These are phyloP conservation scores for Penicillium nucicola DNA, from an alignment of 495 filamentous ascomycete genomes.

Conservation along the genomic window DNA sequence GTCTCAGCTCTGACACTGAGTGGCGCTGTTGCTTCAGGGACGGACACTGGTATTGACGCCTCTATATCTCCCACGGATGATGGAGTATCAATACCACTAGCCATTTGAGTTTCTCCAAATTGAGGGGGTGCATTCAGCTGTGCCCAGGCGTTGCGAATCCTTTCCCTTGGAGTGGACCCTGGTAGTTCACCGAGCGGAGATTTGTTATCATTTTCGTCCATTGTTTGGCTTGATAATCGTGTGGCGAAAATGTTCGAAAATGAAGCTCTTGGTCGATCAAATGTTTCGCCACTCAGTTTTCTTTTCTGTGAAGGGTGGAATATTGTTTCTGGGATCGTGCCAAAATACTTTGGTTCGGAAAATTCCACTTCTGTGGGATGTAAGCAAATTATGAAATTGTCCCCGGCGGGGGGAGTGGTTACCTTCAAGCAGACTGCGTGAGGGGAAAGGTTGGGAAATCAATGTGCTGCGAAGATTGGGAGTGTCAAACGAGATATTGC, in stretches of 20 bases:
- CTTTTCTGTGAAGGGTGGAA: not conserved
- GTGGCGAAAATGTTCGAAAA: not conserved
- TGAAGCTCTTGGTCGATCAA: not conserved
- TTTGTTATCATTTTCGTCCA: slow-evolving; percentile 18
- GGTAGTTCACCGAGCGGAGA: slow-evolving; percentile 23
- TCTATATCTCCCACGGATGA: slow-evolving; percentile 45
- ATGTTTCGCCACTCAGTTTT: not conserved
- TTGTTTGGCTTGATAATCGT: not conserved
- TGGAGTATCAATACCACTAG: slow-evolving; percentile 31
- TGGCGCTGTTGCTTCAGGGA: slow-evolving; percentile 33
- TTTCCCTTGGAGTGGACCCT: slow-evolving; percentile 30
- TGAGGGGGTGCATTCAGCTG: slow-evolving; percentile 15
- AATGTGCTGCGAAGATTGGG: not conserved
- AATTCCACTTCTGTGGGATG: not conserved
- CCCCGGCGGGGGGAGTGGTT: not conserved
- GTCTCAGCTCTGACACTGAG: slow-evolving; percentile 38
- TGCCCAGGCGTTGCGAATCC: slow-evolving; percentile 27
- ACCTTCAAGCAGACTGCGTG: not conserved
- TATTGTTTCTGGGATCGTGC: slow-evolving; percentile 6
- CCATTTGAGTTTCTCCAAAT: slow-evolving; percentile 3
- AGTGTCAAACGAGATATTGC: not conserved
- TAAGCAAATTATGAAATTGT: not conserved
- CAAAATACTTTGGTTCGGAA: not conserved
- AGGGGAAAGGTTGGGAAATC: not conserved
- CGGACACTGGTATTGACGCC: slow-evolving; percentile 20